These are phyloP conservation scores for Ogataea hybrid DNA, from an alignment of 1,139 yeast genomes.

Conservation along the genomic window DNA sequence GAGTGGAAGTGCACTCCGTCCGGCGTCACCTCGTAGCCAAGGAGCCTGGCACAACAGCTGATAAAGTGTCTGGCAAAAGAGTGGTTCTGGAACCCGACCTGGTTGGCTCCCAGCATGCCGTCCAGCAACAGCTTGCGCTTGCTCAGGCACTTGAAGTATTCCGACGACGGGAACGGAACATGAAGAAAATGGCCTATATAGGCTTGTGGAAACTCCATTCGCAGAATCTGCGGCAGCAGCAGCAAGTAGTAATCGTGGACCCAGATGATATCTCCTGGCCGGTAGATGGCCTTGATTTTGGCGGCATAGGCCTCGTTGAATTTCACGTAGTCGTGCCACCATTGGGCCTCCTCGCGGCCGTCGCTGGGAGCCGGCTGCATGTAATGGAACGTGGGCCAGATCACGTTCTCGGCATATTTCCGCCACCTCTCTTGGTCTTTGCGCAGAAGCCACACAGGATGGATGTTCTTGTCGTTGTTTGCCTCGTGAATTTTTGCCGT, in stretches of 20 bases:
- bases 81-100: constrained; percentile 80
- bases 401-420: constrained; percentile 79
- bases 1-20: constrained; percentile 73
- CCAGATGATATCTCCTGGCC: constrained; percentile 94
- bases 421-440: constrained; percentile 78
- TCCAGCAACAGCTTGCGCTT: constrained; percentile 79
- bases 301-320: constrained; percentile 90
- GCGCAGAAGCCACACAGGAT: constrained; percentile 84
- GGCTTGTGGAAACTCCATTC: constrained; percentile 80
- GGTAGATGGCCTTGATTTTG: constrained; percentile 66
- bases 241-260: constrained; percentile 89
- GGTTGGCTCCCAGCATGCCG: constrained; percentile 88
- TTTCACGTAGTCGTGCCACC: constrained; percentile 91
- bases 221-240: constrained; percentile 78
- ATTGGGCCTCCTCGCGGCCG: constrained; percentile 67
- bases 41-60: constrained; percentile 79
- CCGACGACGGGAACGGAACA: constrained; percentile 94
- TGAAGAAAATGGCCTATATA: constrained; percentile 82
- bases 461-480: constrained; percentile 51
- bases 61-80: constrained; percentile 89
- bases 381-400: constrained; percentile 96
- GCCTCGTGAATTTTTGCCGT: constrained; percentile 44
- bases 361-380: constrained; percentile 71
- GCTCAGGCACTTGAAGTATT: constrained; percentile 85
- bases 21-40: constrained; percentile 68